Conservation (phyloP, 2,329 filamentous ascomycete genomes). For the Paramyrothecium roridum region DNA sequence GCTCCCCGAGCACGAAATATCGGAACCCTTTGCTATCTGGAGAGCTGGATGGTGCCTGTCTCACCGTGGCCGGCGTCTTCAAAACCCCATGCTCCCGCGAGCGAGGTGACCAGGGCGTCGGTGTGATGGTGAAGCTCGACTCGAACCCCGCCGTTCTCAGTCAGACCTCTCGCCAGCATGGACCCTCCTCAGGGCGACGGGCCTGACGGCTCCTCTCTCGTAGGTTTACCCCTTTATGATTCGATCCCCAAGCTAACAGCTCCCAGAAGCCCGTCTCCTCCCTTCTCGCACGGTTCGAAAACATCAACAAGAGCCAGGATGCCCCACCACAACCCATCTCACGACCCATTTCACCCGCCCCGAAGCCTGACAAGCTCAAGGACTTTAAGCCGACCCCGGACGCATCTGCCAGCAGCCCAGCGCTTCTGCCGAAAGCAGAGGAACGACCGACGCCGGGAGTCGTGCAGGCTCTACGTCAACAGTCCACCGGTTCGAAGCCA, state of each 20-base stretch:
- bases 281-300: slow-evolving; percentile 77
- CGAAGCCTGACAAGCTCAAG: slow-evolving; percentile 40
- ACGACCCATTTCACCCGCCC: slow-evolving; percentile 33
- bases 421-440: slow-evolving; percentile 23
- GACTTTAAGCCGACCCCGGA: slow-evolving; percentile 37
- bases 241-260: slow-evolving; percentile 17
- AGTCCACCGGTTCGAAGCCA: slow-evolving; percentile 4
- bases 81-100: slow-evolving; percentile 21
- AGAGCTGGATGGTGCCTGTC: not conserved
- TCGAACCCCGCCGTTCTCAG: slow-evolving; percentile 24
- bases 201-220: slow-evolving; percentile 74
- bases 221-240: slow-evolving; percentile 34
- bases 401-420: slow-evolving; percentile 24
- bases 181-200: slow-evolving; percentile 42
- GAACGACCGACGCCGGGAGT: slow-evolving; percentile 19
- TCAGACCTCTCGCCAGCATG: slow-evolving; percentile 23
- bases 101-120: slow-evolving; percentile 21
- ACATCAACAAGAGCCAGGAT: slow-evolving; percentile 43
- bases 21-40: not conserved
- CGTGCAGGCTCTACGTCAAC: slow-evolving; percentile 12
- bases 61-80: slow-evolving; percentile 4
- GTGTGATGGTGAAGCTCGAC: slow-evolving; percentile 31
- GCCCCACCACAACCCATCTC: slow-evolving; percentile 18
- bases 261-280: slow-evolving; percentile 76
- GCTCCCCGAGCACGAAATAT: not conserved